Evolutionary conservation across 257 asterid species (phyloP).

Genomic region (Voacanga thouarsii): DNA sequence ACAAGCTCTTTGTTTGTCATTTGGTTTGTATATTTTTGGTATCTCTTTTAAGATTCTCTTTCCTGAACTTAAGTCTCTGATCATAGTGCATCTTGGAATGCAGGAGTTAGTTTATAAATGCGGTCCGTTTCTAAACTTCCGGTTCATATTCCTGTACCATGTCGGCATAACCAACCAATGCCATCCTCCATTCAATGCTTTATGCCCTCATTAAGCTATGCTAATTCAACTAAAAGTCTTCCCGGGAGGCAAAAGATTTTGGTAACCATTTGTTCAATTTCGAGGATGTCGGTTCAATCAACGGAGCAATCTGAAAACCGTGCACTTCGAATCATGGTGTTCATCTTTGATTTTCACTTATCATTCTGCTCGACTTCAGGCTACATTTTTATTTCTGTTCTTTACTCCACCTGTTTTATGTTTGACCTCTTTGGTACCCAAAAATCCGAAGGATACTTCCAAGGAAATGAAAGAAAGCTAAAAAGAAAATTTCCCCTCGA

Average conservation of each 20-base stretch:
- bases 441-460: background rate
- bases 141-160: background rate
- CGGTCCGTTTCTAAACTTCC: conserved; percentile 1
- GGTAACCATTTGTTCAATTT: background rate
- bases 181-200: background rate
- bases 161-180: background rate
- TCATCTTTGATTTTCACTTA: background rate
- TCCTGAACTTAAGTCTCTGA: background rate
- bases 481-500: background rate
- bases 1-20: background rate
- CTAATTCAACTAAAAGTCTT: background rate
- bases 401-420: no score
- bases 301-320: background rate
- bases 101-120: background rate
- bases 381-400: background rate
- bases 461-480: background rate
- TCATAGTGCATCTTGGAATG: background rate
- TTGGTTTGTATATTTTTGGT: background rate
- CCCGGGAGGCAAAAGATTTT: background rate
- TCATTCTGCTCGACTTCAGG: background rate
- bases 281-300: background rate
- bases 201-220: background rate
- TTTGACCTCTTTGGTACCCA: background rate
- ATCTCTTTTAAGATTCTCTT: background rate
- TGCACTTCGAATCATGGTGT: conserved; percentile 2